A percentile compares a stretch with the other conserved stretches of the same genome.
Evolutionary conservation across 352 stramenopile species (phyloP).

Genomic region (Plasmopara muralis): DNA sequence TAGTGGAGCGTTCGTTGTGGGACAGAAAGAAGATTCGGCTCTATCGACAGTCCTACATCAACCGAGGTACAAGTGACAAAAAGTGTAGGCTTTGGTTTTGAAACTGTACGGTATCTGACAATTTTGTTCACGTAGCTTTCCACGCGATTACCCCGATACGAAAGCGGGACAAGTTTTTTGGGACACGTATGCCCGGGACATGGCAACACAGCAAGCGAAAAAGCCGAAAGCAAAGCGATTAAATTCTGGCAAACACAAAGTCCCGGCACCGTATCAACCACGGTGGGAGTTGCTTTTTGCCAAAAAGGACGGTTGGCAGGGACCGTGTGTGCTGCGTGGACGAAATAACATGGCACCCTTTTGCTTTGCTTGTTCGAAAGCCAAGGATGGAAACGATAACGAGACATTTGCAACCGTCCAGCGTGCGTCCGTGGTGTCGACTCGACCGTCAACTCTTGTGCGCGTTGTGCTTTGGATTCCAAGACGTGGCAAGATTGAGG

Average conservation of each 20-base stretch:
- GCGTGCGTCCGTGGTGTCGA: conserved; percentile 28
- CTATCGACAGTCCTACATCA: conserved; percentile 44
- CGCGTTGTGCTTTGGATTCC: conserved; percentile 45
- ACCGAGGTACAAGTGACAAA: conserved; percentile 24
- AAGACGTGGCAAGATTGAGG: conserved; percentile 45
- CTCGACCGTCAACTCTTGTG: conserved; percentile 65
- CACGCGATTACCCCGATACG: conserved; percentile 71
- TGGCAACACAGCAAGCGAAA: conserved; percentile 26
- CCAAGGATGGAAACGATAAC: conserved; percentile 1
- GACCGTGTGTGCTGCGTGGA: conserved; percentile 51
- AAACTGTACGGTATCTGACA: conserved; percentile 1
- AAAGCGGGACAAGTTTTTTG: conserved; percentile 50
- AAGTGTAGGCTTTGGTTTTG: not conserved
- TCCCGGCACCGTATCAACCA: conserved; percentile 55
- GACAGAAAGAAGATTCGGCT: conserved; percentile 60
- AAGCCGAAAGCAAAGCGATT: conserved; percentile 72
- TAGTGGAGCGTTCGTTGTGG: conserved; percentile 59
- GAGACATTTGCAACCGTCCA: conserved; percentile 1
- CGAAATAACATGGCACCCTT: conserved; percentile 69
- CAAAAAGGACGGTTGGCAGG: conserved; percentile 1
- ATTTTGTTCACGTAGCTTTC: conserved; percentile 43
- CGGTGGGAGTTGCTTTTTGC: conserved; percentile 49
- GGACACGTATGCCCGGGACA: conserved; percentile 20
- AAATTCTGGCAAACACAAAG: conserved; percentile 49
- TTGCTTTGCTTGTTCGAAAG: conserved; percentile 33